phyloP scores from a whole-genome alignment of 1,284 basidiomycete genomes.

The Cutaneotrichosporon dermatis region DNA sequence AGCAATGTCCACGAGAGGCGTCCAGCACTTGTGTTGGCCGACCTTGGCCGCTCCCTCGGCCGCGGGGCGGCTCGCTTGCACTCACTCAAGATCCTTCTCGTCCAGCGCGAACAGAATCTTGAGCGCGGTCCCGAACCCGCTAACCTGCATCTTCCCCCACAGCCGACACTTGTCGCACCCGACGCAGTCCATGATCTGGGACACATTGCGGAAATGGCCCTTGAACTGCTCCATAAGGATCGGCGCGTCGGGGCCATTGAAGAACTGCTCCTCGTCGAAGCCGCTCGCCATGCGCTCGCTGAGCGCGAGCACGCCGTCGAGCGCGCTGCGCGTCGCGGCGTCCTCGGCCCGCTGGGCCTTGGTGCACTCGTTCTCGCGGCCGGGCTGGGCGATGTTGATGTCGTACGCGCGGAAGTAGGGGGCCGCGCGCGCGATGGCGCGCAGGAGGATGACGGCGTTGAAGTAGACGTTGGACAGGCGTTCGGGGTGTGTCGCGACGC shows the following conservation, averaged over 20 bases:
- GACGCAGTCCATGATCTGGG: constrained; percentile 96
- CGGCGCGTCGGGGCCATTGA: constrained; percentile 79
- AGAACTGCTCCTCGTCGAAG: constrained; percentile 82
- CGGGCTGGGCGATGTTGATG: constrained; percentile 60
- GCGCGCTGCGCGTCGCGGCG: constrained; percentile 57
- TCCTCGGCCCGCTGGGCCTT: constrained; percentile 62
- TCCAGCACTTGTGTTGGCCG: too few species aligned
- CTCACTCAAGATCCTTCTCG: constrained; percentile 75
- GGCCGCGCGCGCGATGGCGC: constrained; percentile 81
- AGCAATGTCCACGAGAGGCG: too few species aligned
- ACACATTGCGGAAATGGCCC: constrained; percentile 91
- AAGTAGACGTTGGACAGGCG: constrained; percentile 97
- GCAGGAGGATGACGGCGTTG: constrained; percentile 83
- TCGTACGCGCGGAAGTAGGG: constrained; percentile 81
- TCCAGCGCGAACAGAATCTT: constrained; percentile 97
- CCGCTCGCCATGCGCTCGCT: constrained; percentile 50
- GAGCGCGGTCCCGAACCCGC: constrained; percentile 87
- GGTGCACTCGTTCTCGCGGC: constrained; percentile 9
- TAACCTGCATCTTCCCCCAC: constrained; percentile 97
- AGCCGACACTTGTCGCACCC: constrained; percentile 98
- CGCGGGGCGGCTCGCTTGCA: too few species aligned
- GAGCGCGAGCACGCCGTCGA: constrained; percentile 62
- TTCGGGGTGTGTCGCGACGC: constrained; percentile 90
- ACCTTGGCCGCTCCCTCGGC: too few species aligned
- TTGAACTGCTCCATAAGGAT: constrained; percentile 94